These are phyloP conservation scores for Hygrophoropsis aurantiaca DNA, from an alignment of 768 basidiomycete genomes.

Conservation along the genomic window DNA sequence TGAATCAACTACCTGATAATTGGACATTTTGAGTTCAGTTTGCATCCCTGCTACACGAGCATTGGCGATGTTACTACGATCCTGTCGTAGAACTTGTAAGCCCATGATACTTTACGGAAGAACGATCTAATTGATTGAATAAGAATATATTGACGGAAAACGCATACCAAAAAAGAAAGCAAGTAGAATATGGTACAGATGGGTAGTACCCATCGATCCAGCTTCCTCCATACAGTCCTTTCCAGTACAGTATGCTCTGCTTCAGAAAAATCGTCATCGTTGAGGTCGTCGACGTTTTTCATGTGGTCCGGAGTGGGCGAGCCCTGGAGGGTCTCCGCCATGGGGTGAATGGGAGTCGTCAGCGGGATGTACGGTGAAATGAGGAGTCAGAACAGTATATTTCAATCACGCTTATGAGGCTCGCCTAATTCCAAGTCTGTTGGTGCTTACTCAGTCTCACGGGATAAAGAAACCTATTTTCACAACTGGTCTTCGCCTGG, in stretches of 20 bases:
- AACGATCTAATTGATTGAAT: not conserved
- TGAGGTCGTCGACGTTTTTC: slow-evolving; percentile 9
- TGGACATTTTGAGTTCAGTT: slow-evolving; percentile 38
- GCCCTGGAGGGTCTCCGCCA: slow-evolving; percentile 3
- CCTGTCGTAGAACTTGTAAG: slow-evolving; percentile 16
- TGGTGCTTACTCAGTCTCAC: not conserved
- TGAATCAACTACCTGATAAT: slow-evolving; percentile 21
- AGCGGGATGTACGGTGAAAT: not conserved
- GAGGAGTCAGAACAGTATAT: not conserved
- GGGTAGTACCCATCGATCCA: slow-evolving; percentile 49
- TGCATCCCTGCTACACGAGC: slow-evolving; percentile 64
- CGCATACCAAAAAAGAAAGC: slow-evolving; percentile 52
- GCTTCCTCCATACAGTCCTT: slow-evolving; percentile 45
- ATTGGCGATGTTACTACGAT: slow-evolving; percentile 51
- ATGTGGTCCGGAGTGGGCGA: not conserved
- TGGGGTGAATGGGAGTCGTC: not conserved
- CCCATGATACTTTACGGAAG: not conserved
- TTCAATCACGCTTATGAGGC: not conserved
- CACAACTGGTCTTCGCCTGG: too few relatives aligned
- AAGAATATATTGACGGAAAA: not conserved
- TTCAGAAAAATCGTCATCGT: slow-evolving; percentile 12
- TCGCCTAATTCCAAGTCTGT: not conserved
- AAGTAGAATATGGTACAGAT: slow-evolving; percentile 50
- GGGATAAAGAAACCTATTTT: not conserved
- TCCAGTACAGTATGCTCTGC: slow-evolving; percentile 30